Conservation (phyloP, 352 stramenopile genomes). For the Pythium diclinum region DNA sequence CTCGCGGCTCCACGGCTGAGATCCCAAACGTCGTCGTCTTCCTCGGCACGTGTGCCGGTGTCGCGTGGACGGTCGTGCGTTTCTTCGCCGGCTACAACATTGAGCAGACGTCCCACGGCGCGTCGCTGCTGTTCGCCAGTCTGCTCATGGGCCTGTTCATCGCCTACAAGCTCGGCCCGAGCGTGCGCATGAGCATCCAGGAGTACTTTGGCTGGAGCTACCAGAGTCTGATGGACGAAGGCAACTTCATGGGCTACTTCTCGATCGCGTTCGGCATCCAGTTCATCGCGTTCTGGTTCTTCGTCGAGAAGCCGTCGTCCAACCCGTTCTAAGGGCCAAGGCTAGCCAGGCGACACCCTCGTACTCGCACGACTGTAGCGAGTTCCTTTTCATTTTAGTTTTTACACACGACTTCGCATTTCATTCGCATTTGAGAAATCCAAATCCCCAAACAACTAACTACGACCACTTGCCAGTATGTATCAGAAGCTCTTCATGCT, state of each 20-base stretch:
- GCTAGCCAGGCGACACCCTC: not conserved
- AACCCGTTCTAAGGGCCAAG: conserved; percentile 58
- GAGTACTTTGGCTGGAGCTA: conserved; percentile 90
- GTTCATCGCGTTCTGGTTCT: conserved; percentile 83
- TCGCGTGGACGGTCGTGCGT: conserved; percentile 70
- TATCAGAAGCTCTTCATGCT: too few species aligned
- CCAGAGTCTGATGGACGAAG: conserved; percentile 79
- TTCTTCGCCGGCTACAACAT: conserved; percentile 81
- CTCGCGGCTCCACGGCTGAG: conserved; percentile 61
- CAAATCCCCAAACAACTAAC: not conserved
- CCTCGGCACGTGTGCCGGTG: conserved; percentile 59
- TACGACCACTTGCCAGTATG: not conserved
- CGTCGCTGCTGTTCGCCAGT: conserved; percentile 70
- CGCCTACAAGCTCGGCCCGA: conserved; percentile 72
- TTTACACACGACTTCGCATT: conserved; percentile 1
- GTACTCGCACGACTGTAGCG: not conserved
- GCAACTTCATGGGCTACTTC: conserved; percentile 75
- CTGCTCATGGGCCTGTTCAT: conserved; percentile 83
- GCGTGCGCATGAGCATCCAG: conserved; percentile 83
- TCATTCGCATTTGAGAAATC: conserved; percentile 6
- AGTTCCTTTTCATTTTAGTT: conserved; percentile 11
- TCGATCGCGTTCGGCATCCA: conserved; percentile 71
- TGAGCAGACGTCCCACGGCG: conserved; percentile 66
- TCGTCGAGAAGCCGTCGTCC: conserved; percentile 75
- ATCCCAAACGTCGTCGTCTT: conserved; percentile 79